Conservation (phyloP, 345 rosid genomes). For the Eucalyptus paniculata region DNA sequence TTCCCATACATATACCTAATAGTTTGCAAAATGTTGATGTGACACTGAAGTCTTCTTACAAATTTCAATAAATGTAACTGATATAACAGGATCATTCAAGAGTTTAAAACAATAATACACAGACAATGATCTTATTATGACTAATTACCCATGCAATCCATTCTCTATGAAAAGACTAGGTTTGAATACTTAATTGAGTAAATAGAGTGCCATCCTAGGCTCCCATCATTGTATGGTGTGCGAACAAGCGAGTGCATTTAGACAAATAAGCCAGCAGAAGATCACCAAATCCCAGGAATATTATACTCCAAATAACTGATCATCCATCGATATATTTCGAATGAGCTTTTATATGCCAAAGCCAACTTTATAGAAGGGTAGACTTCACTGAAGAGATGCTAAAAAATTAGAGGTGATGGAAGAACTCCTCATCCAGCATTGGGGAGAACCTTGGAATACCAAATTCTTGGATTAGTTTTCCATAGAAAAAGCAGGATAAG, state of each 20-base stretch:
- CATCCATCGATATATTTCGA: background rate
- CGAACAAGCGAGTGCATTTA: background rate
- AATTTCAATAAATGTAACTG: background rate
- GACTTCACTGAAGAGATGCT: background rate
- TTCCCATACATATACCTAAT: conserved; percentile 81
- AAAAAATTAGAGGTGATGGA: background rate
- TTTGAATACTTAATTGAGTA: background rate
- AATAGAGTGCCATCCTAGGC: background rate
- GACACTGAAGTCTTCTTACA: background rate
- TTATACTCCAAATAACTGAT: background rate
- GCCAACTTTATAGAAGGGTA: background rate
- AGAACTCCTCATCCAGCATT: background rate
- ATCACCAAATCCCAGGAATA: background rate
- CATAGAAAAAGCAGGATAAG: background rate
- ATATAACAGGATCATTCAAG: background rate
- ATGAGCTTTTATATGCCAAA: background rate
- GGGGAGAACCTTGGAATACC: background rate
- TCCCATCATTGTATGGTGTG: background rate
- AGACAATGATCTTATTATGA: background rate
- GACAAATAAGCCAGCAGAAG: background rate
- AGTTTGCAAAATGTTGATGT: background rate
- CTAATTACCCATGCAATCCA: background rate
- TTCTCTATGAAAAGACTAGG: background rate
- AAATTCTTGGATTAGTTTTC: background rate
- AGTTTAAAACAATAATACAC: background rate